phyloP scores from a whole-genome alignment of 1,284 basidiomycete genomes.

The Cutaneotrichosporon sp. region DNA sequence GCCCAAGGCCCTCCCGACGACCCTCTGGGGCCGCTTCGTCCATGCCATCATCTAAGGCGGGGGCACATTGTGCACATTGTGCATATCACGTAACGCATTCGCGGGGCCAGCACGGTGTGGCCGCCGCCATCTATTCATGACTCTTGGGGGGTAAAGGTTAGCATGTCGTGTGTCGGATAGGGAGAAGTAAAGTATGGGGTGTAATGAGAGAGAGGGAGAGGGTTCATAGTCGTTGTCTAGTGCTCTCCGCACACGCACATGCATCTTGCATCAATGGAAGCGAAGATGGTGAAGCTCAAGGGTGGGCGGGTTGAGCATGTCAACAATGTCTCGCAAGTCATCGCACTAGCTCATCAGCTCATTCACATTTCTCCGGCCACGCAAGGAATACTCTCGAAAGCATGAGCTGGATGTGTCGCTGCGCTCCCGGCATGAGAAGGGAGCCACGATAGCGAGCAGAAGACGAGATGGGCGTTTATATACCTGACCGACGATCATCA shows the following conservation, averaged over 20 bases:
- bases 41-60: constrained; percentile 19
- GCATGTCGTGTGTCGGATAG: too few relatives aligned
- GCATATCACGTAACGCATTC: not conserved
- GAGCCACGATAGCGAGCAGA: too few relatives aligned
- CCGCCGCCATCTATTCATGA: not conserved
- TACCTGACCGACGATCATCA: too few relatives aligned
- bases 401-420: too few relatives aligned
- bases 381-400: too few relatives aligned
- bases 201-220: not conserved
- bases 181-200: not conserved
- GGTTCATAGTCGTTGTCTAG: not conserved
- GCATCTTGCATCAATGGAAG: not conserved
- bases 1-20: constrained; percentile 7
- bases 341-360: too few relatives aligned
- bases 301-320: too few relatives aligned
- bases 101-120: not conserved
- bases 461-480: too few relatives aligned
- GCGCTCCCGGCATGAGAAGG: too few relatives aligned
- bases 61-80: not conserved
- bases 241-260: constrained; percentile 1
- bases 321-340: too few relatives aligned
- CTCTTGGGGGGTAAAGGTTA: not conserved
- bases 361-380: too few relatives aligned
- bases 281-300: too few relatives aligned
- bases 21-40: constrained; percentile 3